Evolutionary conservation across 1,284 basidiomycete genomes (phyloP).

Genomic region (Phaffia rhodozyma): DNA sequence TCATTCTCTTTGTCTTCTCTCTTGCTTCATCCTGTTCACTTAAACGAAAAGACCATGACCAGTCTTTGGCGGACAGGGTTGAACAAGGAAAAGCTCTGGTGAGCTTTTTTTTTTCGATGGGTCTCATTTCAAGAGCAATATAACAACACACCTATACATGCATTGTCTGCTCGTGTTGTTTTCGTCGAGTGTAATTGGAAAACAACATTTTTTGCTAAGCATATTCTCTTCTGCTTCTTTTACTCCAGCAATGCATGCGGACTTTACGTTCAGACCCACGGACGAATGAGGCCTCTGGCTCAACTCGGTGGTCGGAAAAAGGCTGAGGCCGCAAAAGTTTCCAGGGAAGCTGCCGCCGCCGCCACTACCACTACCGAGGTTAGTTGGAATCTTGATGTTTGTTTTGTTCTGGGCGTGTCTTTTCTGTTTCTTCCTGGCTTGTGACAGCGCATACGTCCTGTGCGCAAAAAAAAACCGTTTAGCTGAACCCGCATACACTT

Average conservation of each 20-base stretch:
- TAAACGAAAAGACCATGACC: slow-evolving; percentile 1
- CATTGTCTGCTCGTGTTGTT: not conserved
- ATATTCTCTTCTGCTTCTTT: not conserved
- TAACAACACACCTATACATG: not conserved
- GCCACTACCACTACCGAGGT: too few species aligned
- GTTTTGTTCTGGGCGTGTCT: too few species aligned
- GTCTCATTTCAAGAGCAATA: not conserved
- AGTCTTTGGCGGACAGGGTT: slow-evolving; percentile 12
- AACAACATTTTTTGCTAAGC: not conserved
- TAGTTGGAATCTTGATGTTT: too few species aligned
- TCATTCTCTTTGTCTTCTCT: too few species aligned
- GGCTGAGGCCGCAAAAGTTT: slow-evolving; percentile 5
- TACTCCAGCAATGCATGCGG: slow-evolving; percentile 12
- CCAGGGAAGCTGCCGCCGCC: too few species aligned
- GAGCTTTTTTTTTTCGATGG: not conserved
- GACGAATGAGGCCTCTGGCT: slow-evolving; percentile 14
- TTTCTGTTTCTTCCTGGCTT: too few species aligned
- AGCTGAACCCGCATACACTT: too few species aligned
- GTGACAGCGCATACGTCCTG: too few species aligned
- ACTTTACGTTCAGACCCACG: slow-evolving; percentile 17
- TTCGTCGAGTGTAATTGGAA: not conserved
- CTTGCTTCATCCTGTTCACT: too few species aligned
- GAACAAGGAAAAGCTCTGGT: slow-evolving; percentile 17
- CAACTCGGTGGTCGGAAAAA: slow-evolving; percentile 13
- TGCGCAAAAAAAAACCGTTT: too few species aligned